A percentile compares a stretch with the other conserved stretches of the same genome.
These are phyloP conservation scores for Tephrocybe rancida DNA, from an alignment of 768 basidiomycete genomes.

Conservation along the genomic window DNA sequence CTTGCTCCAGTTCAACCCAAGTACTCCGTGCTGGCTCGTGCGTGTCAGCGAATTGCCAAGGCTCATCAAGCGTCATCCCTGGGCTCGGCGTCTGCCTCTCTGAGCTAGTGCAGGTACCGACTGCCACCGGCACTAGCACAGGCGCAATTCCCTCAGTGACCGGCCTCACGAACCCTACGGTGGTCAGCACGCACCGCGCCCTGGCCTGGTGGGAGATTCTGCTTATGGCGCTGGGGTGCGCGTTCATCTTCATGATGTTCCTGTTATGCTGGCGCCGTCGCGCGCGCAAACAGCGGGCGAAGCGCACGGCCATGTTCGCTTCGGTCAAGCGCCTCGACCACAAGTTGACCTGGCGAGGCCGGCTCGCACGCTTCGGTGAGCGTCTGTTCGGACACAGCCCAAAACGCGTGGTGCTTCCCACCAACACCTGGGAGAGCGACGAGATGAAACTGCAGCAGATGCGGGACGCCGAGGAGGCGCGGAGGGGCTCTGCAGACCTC, in stretches of 20 bases:
- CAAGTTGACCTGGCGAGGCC: constrained; percentile 54
- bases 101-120: constrained; percentile 63
- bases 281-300: constrained; percentile 67
- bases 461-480: constrained; percentile 51
- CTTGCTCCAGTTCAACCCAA: constrained; percentile 65
- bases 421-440: constrained; percentile 32
- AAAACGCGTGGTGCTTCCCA: constrained; percentile 20
- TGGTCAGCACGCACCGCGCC: constrained; percentile 27
- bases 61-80: constrained; percentile 56
- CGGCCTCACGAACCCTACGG: constrained; percentile 57
- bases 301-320: constrained; percentile 68
- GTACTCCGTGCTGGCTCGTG: constrained; percentile 72
- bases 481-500: constrained; percentile 46
- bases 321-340: constrained; percentile 54
- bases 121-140: constrained; percentile 48
- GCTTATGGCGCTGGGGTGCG: constrained; percentile 80
- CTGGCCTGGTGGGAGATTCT: constrained; percentile 86
- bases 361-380: constrained; percentile 58
- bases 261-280: constrained; percentile 72
- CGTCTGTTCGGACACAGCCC: constrained; percentile 54
- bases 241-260: constrained; percentile 72
- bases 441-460: constrained; percentile 55
- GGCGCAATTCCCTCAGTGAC: constrained; percentile 55
- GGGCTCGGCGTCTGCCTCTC: constrained; percentile 80
- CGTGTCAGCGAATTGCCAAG: constrained; percentile 60